Evolutionary conservation across 768 basidiomycete species (phyloP).

Genomic region (Gymnopilus dilepis): DNA sequence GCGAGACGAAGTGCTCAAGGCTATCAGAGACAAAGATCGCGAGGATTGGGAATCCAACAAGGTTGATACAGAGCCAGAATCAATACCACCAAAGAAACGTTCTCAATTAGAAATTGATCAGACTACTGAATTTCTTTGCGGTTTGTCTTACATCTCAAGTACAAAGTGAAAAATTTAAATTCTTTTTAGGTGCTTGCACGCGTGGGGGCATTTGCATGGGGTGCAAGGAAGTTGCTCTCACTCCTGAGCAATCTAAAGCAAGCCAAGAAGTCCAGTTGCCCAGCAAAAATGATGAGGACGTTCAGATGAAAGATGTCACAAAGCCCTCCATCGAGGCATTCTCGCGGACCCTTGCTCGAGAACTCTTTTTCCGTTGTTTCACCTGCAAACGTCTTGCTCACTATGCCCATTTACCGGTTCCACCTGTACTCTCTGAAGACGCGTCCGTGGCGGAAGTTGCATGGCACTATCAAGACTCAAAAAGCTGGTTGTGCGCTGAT

Average conservation of each 20-base stretch:
- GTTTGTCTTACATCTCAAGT: slow-evolving; percentile 32
- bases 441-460: slow-evolving; percentile 54
- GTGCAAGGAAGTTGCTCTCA: slow-evolving; percentile 63
- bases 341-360: slow-evolving; percentile 29
- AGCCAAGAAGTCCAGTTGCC: slow-evolving; percentile 7
- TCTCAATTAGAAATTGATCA: slow-evolving; percentile 52
- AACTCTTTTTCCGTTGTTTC: slow-evolving; percentile 81
- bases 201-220: slow-evolving; percentile 82
- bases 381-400: slow-evolving; percentile 86
- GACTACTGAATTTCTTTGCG: slow-evolving; percentile 82
- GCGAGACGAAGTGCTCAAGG: slow-evolving; percentile 75
- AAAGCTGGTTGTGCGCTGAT: slow-evolving; percentile 75
- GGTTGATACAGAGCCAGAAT: slow-evolving; percentile 26
- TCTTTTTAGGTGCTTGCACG: slow-evolving; percentile 54
- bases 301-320: slow-evolving; percentile 42
- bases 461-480: slow-evolving; percentile 58
- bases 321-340: slow-evolving; percentile 9
- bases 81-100: slow-evolving; percentile 48
- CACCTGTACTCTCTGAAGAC: slow-evolving; percentile 40
- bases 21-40: slow-evolving; percentile 58
- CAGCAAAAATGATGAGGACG: slow-evolving; percentile 25
- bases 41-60: slow-evolving; percentile 41
- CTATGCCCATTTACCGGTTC: slow-evolving; percentile 71
- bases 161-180: not conserved
- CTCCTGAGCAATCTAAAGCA: slow-evolving; percentile 43